phyloP scores from a whole-genome alignment of 257 asterid genomes.

The Lycium barbarum region DNA sequence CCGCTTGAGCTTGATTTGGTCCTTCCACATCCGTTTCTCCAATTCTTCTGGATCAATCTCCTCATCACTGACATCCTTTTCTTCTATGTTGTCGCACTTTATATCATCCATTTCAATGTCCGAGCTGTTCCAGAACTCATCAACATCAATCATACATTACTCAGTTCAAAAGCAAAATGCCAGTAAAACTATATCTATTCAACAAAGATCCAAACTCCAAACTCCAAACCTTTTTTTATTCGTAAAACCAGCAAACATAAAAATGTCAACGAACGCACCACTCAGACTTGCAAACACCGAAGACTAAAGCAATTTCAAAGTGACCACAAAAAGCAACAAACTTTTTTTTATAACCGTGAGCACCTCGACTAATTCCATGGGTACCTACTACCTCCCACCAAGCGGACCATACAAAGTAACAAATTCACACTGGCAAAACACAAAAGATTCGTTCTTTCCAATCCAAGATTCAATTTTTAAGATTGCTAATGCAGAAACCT shows the following conservation, averaged over 20 bases:
- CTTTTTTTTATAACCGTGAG: background rate
- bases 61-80: constrained; percentile 77
- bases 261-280: background rate
- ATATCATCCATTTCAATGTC: constrained; percentile 66
- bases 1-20: constrained; percentile 67
- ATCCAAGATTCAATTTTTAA: background rate
- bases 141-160: constrained; percentile 28
- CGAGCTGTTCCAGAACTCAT: constrained; percentile 52
- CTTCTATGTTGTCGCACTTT: constrained; percentile 53
- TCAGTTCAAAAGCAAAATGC: background rate
- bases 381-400: background rate
- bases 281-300: constrained; percentile 10
- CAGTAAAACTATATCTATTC: background rate
- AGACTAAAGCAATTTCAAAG: background rate
- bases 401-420: no score
- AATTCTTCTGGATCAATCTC: constrained; percentile 69
- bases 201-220: background rate
- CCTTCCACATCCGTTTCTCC: constrained; percentile 82
- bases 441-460: no score
- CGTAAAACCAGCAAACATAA: background rate
- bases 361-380: background rate
- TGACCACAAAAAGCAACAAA: background rate
- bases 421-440: no score
- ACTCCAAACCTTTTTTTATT: background rate
- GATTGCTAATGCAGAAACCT: constrained; percentile 5